Percentiles rank a stretch among this genome's conserved stretches.
These are phyloP conservation scores for Rhizopus delemar DNA, from an alignment of 371 early-diverging fungal genomes.

Conservation along the genomic window DNA sequence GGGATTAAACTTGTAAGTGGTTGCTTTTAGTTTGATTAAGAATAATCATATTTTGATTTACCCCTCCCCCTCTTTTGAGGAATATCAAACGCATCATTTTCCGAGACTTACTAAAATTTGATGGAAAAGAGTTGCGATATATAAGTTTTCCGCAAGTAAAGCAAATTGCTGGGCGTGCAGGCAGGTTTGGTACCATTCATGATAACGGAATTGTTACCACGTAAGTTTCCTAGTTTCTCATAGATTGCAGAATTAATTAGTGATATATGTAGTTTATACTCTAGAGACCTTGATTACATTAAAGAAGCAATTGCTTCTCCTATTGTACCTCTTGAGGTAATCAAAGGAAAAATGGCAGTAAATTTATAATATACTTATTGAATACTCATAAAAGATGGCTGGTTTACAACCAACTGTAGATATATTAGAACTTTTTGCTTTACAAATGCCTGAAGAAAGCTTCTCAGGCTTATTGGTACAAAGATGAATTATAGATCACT, in stretches of 20 bases:
- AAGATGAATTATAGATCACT: conserved; percentile 16
- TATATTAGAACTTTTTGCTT: conserved; percentile 78
- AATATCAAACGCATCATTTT: conserved; percentile 90
- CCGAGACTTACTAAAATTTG: conserved; percentile 72
- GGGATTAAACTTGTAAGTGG: conserved; percentile 66
- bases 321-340: conserved; percentile 35
- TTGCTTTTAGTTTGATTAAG: neutral
- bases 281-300: conserved; percentile 35
- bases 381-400: conserved; percentile 53
- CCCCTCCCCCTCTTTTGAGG: conserved; percentile 30
- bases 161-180: conserved; percentile 96
- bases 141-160: conserved; percentile 80
- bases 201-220: conserved; percentile 68
- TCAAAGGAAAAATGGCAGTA: neutral
- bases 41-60: neutral
- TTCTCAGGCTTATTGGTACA: conserved; percentile 64
- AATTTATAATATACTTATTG: no score
- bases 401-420: conserved; percentile 79
- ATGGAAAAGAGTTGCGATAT: conserved; percentile 58
- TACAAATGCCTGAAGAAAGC: conserved; percentile 66
- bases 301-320: conserved; percentile 34
- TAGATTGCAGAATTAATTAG: neutral
- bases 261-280: conserved; percentile 15
- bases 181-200: conserved; percentile 77
- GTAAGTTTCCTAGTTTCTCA: conserved; percentile 40